phyloP scores from a whole-genome alignment of 1,284 basidiomycete genomes.

The Cutaneotrichosporon cutaneum region DNA sequence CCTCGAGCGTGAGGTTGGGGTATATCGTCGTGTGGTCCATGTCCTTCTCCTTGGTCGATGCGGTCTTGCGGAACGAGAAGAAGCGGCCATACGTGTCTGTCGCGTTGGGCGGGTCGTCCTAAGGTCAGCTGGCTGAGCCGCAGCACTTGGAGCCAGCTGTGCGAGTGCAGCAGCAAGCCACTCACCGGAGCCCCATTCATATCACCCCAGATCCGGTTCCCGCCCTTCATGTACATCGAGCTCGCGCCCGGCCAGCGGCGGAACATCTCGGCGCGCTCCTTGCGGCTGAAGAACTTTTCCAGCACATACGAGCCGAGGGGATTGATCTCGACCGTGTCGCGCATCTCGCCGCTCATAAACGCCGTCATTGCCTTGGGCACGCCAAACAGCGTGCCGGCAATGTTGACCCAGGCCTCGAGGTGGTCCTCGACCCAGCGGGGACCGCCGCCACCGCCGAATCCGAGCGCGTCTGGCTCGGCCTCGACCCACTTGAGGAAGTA shows the following conservation, averaged over 20 bases:
- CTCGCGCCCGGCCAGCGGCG: conserved; percentile 93
- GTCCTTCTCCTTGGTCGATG: conserved; percentile 37
- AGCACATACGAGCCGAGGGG: conserved; percentile 58
- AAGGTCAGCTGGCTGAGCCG: too few species aligned
- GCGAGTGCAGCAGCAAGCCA: conserved; percentile 56
- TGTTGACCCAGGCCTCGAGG: conserved; percentile 75
- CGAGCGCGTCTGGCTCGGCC: conserved; percentile 57
- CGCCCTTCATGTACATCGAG: conserved; percentile 92
- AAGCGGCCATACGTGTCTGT: conserved; percentile 76
- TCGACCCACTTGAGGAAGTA: conserved; percentile 88
- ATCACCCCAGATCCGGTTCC: conserved; percentile 87
- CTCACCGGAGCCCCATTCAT: conserved; percentile 22
- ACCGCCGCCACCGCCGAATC: conserved; percentile 76
- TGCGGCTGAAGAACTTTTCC: conserved; percentile 78
- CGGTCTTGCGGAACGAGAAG: conserved; percentile 68
- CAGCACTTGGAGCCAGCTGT: too few species aligned
- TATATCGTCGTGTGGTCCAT: conserved; percentile 49
- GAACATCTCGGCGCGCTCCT: conserved; percentile 87
- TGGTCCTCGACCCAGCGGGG: conserved; percentile 87
- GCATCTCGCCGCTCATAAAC: conserved; percentile 91
- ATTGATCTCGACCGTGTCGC: conserved; percentile 80
- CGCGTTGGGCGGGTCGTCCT: conserved; percentile 65
- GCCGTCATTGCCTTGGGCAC: conserved; percentile 90
- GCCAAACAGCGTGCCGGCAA: conserved; percentile 81
- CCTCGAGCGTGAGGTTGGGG: conserved; percentile 75